Evolutionary conservation across 306 rosid genomes (phyloP), one percentile per base, ranked within the genome.

Genomic region (Castanea sativa): DNA sequence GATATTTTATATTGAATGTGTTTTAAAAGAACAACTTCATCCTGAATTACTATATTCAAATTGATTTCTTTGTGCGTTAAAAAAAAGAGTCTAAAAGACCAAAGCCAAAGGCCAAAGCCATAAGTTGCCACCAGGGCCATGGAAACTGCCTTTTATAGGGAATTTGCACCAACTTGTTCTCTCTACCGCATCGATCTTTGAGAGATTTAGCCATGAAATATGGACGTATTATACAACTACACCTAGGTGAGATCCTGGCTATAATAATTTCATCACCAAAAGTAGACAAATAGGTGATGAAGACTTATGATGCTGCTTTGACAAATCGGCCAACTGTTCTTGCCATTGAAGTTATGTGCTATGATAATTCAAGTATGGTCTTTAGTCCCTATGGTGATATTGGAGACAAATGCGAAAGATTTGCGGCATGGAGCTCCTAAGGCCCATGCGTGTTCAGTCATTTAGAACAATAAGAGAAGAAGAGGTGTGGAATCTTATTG

Each of bases 151-250:
- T 5, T 1, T 78, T 27, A 71, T 78, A 10, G 76, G 82, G 20
- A 78, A 78, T 70, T 57, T 71, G 71, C 82, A 57, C 25, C 71
- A 78, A 71, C 18, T 79, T 14, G 32, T 56, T 21, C 5, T 23
- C n/a, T 12, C 67, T 35, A 11, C 74, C 78, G 3, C 83, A 52
- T 33, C 70, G 30, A 45, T 10, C 55, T 12, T 1, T 59, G 64
- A 61, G 35, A 41, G 13, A 71, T 8, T 60, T 79, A 71, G 59
- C 21, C n/a, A 60, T 30, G 49, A 12, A 32, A 32, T 30, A 79
- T 3, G 69, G 83, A 2, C 75, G 53, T 2, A 2, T 80, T 16
- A 55, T 74, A 79, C 35, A 25, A 7, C 19, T 74, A 1, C 74
- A 74, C 13, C 32, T 80, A 29, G 83, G 71, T 1, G 51, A 67